phyloP scores from a whole-genome alignment of 1,139 yeast species.

The Wickerhamomyces sp. region DNA sequence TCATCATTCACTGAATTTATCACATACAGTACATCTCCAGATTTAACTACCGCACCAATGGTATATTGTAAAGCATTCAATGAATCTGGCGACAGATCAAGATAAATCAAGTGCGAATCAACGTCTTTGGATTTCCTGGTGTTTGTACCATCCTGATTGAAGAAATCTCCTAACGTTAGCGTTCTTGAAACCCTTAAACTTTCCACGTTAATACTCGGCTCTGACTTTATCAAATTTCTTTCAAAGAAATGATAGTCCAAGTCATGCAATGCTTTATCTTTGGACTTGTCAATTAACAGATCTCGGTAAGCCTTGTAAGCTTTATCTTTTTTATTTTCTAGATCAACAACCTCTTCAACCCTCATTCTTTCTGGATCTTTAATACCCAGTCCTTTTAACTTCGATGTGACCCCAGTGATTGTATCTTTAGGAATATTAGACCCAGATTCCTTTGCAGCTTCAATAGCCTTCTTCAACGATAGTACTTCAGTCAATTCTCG shows the following conservation, averaged over 20 bases:
- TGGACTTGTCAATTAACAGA: conserved; percentile 14
- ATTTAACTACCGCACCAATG: conserved; percentile 79
- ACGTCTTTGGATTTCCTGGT: conserved; percentile 6
- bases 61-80: conserved; percentile 87
- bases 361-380: conserved; percentile 8
- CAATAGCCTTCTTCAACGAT: conserved; percentile 57
- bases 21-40: conserved; percentile 78
- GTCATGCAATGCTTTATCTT: not conserved
- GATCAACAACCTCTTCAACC: conserved; percentile 14
- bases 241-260: not conserved
- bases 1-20: conserved; percentile 76
- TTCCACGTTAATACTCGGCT: conserved; percentile 8
- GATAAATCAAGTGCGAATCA: conserved; percentile 15
- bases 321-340: conserved; percentile 19
- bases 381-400: conserved; percentile 26
- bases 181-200: conserved; percentile 17
- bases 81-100: conserved; percentile 49
- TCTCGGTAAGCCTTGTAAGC: conserved; percentile 17
- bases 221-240: conserved; percentile 9
- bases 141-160: conserved; percentile 3
- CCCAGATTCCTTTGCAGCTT: conserved; percentile 51
- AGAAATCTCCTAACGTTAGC: conserved; percentile 20
- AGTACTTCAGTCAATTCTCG: conserved; percentile 51
- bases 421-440: conserved; percentile 41
- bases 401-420: conserved; percentile 36